These are phyloP conservation scores for Melastoma malabathricum DNA, from an alignment of 345 rosid genomes.

Conservation along the genomic window DNA sequence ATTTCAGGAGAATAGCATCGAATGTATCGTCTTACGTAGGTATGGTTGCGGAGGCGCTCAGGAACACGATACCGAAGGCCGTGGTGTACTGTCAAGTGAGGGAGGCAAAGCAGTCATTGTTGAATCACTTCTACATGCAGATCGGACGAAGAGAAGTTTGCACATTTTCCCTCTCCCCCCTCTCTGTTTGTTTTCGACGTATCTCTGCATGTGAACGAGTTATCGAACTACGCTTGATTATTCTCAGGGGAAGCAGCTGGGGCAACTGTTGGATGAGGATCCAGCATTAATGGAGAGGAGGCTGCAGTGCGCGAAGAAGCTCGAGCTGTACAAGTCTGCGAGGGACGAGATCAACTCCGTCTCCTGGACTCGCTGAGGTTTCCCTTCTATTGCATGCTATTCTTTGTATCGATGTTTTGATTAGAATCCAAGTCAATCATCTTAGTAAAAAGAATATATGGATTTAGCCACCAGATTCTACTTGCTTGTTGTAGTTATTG, in stretches of 20 bases:
- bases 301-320: constrained; percentile 48
- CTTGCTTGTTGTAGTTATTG: too few relatives aligned
- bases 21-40: constrained; percentile 56
- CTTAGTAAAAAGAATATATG: too few relatives aligned
- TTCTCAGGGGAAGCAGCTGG: constrained; percentile 41
- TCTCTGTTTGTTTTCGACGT: too few relatives aligned
- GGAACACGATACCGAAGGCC: constrained; percentile 60
- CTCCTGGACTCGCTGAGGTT: constrained; percentile 24
- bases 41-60: constrained; percentile 68
- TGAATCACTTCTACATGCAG: constrained; percentile 55
- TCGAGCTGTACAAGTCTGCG: constrained; percentile 53
- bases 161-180: too few relatives aligned
- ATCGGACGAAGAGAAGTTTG: constrained; percentile 13
- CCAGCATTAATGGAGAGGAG: constrained; percentile 69
- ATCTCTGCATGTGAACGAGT: too few relatives aligned
- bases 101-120: constrained; percentile 59
- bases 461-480: too few relatives aligned
- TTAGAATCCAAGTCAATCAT: too few relatives aligned
- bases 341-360: constrained; percentile 71
- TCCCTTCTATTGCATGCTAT: too few relatives aligned
- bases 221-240: too few relatives aligned
- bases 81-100: constrained; percentile 72
- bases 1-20: constrained; percentile 67
- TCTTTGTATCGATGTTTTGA: too few relatives aligned
- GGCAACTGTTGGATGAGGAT: constrained; percentile 50